phyloP scores from a whole-genome alignment of 2,329 filamentous ascomycete species.

The Stemphylium vesicarium region DNA sequence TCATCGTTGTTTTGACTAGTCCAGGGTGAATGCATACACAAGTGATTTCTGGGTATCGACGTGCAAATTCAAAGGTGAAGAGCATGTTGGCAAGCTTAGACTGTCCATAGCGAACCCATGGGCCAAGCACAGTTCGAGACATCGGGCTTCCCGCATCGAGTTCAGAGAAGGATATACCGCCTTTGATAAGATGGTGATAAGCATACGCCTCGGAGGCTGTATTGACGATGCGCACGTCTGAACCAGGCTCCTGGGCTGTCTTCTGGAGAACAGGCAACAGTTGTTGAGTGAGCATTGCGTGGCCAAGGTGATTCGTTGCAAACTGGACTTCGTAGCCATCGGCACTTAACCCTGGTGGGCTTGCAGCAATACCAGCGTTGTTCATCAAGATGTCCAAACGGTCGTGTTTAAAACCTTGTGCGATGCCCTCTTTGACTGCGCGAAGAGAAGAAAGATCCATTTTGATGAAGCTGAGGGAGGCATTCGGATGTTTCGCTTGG shows the following conservation, averaged over 20 bases:
- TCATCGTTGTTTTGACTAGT: slow-evolving; percentile 39
- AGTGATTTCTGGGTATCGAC: slow-evolving; percentile 54
- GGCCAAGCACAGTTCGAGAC: slow-evolving; percentile 4
- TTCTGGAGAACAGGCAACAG: slow-evolving; percentile 52
- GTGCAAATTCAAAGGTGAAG: slow-evolving; percentile 51
- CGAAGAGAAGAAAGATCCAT: slow-evolving; percentile 6
- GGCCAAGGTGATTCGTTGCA: slow-evolving; percentile 59
- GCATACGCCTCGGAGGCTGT: slow-evolving; percentile 37
- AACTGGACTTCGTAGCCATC: slow-evolving; percentile 60
- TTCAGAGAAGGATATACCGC: slow-evolving; percentile 43
- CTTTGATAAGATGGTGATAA: slow-evolving; percentile 14
- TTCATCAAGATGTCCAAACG: slow-evolving; percentile 55
- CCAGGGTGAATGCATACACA: slow-evolving; percentile 57
- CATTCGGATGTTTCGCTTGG: slow-evolving; percentile 50
- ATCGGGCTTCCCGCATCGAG: not conserved
- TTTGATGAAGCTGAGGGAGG: slow-evolving; percentile 18
- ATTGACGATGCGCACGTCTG: slow-evolving; percentile 56
- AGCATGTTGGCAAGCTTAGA: slow-evolving; percentile 60
- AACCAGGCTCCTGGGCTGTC: slow-evolving; percentile 47
- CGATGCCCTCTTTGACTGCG: not conserved
- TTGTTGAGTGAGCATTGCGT: slow-evolving; percentile 55
- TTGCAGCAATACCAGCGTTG: slow-evolving; percentile 55
- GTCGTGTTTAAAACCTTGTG: slow-evolving; percentile 17
- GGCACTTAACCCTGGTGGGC: slow-evolving; percentile 46
- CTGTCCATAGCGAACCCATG: slow-evolving; percentile 53